Base-by-base conservation (phyloP, 108 stramenopile species). In the Chaetoceros tenuissimus region DNA sequence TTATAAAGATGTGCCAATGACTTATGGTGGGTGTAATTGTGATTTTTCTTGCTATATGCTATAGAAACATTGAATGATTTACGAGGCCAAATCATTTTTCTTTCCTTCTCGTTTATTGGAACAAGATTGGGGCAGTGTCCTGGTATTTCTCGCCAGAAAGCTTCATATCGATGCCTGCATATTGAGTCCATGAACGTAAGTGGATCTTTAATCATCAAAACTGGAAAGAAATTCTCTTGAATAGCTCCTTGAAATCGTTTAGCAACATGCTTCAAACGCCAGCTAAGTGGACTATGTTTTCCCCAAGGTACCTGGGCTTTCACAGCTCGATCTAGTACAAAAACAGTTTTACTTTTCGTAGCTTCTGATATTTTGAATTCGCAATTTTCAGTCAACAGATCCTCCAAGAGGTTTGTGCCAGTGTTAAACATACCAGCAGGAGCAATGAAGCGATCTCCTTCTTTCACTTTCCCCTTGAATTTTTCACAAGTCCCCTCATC, bases 141-240 rank as follows among this genome's bases (percentile, higher is more conserved):
- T 7, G 26, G 34, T 13, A 31, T 21, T 31, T 78, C 81, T 46
- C 46, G 54, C 84, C 81, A 90, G 2, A 72, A 51, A 22, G 83
- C 71, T 26, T 73, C 74, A 46, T 92, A 92, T n/a, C 60, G 55
- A 46, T 76, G 64, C 29, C 68, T 66, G 74, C 92, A 93, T 84
- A 94, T 84, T 55, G 77, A 77, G 59, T 81, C 64, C 85, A 91
- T 85, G 89, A 89, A 94, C 21, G 66, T 76, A 31, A 79, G 73
- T 18, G 89, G 89, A 75, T 94, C 89, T 59, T 89, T 82, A 19
- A 94, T 73, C 28, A 86, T 60, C 2, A 90, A 81, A n/a, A 89
- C 64, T 7, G 89, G 89, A 29, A 94, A 53, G 7, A 87, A 66
- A 8, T 72, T 44, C 22, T 62, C 40, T 66, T 27, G 1, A 24